Base-by-base conservation (phyloP, 768 basidiomycete genomes). In the Heimioporus sp. region DNA sequence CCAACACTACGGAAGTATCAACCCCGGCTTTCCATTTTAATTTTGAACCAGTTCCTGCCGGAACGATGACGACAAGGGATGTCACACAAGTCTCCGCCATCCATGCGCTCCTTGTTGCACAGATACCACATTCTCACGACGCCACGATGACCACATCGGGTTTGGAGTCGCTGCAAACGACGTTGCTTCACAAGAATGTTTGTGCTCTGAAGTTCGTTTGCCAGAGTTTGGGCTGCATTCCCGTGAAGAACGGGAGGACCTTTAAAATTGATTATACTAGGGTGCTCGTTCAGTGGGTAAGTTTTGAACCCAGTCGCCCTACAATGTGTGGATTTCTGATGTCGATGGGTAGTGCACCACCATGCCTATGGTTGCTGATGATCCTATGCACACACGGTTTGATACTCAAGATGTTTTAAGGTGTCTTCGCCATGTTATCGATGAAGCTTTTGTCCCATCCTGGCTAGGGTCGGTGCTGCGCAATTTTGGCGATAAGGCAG, bases 401-500 rank as follows among this genome's bases (percentile, higher is more conserved):
- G 12, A 16, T 17, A 49, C 47, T 21, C 15, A 15, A 0, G 10
- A 53, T 39, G 47, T 50, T 10, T 17, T 57, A 21, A 8, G 20
- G 11, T 5, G 19, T 6, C 49, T 59, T 17, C 40, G 17, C 1
- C 10, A 43, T 0, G 39, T 53, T 41, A 58, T 61, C n/a, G 32
- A 13, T 1, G 13, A 50, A 2, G 49, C 37, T 1, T 37, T n/a
- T 6, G 39, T 2, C 3, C 65, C 59, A 0, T 58, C 52, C 0
- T 66, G 59, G 53, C 10, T 65, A 0, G 32, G 40, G 1, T 46
- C 46, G 2, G 56, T 59, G 3, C 65, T 65, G 0, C 1, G 30
- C 0, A 68, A 68, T 30, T 67, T 66, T 44, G 65, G 66, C 1
- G 46, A 58, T 10, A 12, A 35, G 2, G 34, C 38, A 2, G 69